Evolutionary conservation across 202 grass and related monocot species (phyloP).

Genomic region (Setaria italica): DNA sequence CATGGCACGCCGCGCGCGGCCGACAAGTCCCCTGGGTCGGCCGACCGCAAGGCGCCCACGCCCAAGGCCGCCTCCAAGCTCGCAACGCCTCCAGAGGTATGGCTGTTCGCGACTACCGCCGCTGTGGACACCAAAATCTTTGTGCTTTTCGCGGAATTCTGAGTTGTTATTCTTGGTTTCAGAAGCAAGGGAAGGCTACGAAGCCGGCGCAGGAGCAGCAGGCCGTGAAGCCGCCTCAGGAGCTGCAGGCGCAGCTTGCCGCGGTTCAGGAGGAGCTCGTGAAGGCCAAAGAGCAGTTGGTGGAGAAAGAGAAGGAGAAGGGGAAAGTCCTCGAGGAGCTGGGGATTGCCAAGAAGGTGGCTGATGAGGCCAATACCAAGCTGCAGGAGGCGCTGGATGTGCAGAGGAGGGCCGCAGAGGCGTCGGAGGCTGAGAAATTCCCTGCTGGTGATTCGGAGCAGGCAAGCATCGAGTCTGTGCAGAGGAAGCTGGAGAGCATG

Average conservation of each 20-base stretch:
- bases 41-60: slow-evolving; percentile 64
- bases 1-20: slow-evolving; percentile 44
- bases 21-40: slow-evolving; percentile 63
- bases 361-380: slow-evolving; percentile 74
- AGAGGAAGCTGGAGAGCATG: slow-evolving; percentile 65
- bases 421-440: slow-evolving; percentile 30
- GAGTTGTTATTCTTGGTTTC: slow-evolving; percentile 5
- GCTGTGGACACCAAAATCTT: not conserved
- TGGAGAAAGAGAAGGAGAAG: slow-evolving; percentile 76
- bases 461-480: slow-evolving; percentile 39
- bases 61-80: slow-evolving; percentile 54
- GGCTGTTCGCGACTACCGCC: not conserved
- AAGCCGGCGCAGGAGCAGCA: slow-evolving; percentile 36
- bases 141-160: slow-evolving; percentile 30
- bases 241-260: slow-evolving; percentile 63
- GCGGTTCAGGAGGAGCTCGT: slow-evolving; percentile 61
- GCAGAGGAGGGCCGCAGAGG: slow-evolving; percentile 57
- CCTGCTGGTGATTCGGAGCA: slow-evolving; percentile 39
- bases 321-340: slow-evolving; percentile 65
- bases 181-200: slow-evolving; percentile 52
- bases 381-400: slow-evolving; percentile 54
- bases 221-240: slow-evolving; percentile 46
- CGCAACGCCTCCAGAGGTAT: slow-evolving; percentile 64
- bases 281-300: slow-evolving; percentile 69
- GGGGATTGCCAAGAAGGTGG: slow-evolving; percentile 59